Conservation (phyloP, 208 protist species). For the Wallacemonas rigidus region DNA sequence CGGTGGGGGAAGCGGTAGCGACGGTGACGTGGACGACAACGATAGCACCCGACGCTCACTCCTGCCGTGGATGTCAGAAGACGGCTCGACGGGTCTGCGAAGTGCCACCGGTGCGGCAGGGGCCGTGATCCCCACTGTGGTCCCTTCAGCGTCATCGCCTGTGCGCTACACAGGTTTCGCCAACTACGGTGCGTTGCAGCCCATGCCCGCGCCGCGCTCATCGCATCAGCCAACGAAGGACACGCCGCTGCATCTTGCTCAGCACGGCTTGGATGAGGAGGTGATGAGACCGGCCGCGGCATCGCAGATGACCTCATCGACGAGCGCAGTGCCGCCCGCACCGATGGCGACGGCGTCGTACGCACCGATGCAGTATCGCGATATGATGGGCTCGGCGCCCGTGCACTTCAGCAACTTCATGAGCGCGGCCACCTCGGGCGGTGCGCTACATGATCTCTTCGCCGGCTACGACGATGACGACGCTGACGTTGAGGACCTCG, state of each 20-base stretch:
- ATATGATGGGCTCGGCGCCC: slow-evolving; percentile 9
- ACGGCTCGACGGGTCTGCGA: not conserved
- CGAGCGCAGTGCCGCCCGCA: slow-evolving; percentile 27
- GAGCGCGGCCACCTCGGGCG: not conserved
- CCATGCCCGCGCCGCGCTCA: not conserved
- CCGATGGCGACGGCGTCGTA: slow-evolving; percentile 8
- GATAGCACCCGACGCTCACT: not conserved
- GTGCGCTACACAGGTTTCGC: slow-evolving; percentile 11
- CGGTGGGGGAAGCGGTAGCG: not conserved
- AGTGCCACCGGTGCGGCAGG: not conserved
- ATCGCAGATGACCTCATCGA: slow-evolving; percentile 8
- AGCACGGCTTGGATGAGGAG: not conserved
- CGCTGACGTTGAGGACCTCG: slow-evolving; percentile 6
- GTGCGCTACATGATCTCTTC: not conserved
- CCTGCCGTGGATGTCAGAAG: not conserved
- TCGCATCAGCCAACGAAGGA: too few relatives aligned
- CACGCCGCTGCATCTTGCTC: not conserved
- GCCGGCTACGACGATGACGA: slow-evolving; percentile 1
- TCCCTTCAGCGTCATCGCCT: not conserved
- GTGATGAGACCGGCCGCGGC: not conserved
- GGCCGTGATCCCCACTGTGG: not conserved
- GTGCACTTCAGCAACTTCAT: slow-evolving; percentile 40
- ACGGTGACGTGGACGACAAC: not conserved
- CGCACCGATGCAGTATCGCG: slow-evolving; percentile 33
- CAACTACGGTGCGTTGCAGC: slow-evolving; percentile 1